phyloP scores from a whole-genome alignment of 2,329 filamentous ascomycete species.

The Botrytis paeoniae region DNA sequence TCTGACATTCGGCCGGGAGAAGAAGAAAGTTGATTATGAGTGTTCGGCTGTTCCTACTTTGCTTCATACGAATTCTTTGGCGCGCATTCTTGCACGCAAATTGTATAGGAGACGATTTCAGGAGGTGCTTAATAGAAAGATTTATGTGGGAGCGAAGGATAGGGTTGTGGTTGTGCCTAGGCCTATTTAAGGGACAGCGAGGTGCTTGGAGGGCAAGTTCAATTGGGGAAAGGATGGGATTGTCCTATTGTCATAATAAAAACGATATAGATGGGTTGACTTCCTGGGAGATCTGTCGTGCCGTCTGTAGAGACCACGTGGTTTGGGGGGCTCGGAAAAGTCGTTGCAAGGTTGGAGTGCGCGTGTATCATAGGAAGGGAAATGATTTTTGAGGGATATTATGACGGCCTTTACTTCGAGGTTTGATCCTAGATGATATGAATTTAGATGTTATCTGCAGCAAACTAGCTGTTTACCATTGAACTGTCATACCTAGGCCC shows the following conservation, averaged over 20 bases:
- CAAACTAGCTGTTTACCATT: not conserved
- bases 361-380: not conserved
- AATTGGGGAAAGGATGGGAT: not conserved
- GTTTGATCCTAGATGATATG: not conserved
- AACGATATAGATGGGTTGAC: not conserved
- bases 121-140: not conserved
- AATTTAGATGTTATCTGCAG: not conserved
- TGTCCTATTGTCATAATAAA: not conserved
- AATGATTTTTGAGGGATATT: not conserved
- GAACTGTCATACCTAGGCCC: too few relatives aligned
- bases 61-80: not conserved
- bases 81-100: not conserved
- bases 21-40: not conserved
- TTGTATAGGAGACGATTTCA: not conserved
- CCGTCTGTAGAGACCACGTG: not conserved
- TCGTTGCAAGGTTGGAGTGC: not conserved
- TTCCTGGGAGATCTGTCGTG: not conserved
- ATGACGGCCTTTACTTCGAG: not conserved
- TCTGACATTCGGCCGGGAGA: not conserved
- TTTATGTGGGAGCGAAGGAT: not conserved
- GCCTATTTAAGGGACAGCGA: not conserved
- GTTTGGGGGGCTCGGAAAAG: not conserved
- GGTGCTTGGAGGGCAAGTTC: not conserved
- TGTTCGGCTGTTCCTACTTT: not conserved
- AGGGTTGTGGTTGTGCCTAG: not conserved